These are phyloP conservation scores for Nicotiana knightiana DNA, from an alignment of 257 asterid species.

Conservation along the genomic window DNA sequence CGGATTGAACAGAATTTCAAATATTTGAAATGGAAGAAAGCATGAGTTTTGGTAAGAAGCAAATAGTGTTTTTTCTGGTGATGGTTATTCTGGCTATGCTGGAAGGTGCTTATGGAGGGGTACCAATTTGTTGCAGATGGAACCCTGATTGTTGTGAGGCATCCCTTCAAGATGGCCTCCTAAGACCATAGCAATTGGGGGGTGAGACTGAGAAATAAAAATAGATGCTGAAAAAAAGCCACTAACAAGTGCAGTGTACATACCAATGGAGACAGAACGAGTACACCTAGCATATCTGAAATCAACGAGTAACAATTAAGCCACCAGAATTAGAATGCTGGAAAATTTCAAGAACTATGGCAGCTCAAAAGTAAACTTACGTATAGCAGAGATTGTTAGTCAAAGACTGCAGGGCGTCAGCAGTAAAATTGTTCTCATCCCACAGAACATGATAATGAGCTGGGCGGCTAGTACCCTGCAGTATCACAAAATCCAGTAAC, in stretches of 20 bases:
- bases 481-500: neutral
- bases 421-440: conserved; percentile 90
- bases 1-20: too few species aligned
- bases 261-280: conserved; percentile 93
- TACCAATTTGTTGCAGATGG: too few species aligned
- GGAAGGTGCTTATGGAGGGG: too few species aligned
- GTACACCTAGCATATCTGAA: conserved; percentile 91
- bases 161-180: too few species aligned
- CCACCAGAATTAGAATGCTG: neutral
- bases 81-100: too few species aligned
- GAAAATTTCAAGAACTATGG: neutral
- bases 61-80: too few species aligned
- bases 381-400: conserved; percentile 93
- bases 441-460: conserved; percentile 93
- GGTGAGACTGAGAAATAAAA: neutral
- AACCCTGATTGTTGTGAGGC: too few species aligned
- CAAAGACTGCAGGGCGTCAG: conserved; percentile 72
- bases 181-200: too few species aligned
- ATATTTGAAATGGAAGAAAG: too few species aligned
- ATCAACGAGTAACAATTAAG: neutral
- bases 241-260: conserved; percentile 4
- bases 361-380: conserved; percentile 34
- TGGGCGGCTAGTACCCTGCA: conserved; percentile 83
- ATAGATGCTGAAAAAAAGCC: neutral
- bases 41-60: too few species aligned